Evolutionary conservation across 257 asterid species (phyloP).

Genomic region (Pogostemon cablin): DNA sequence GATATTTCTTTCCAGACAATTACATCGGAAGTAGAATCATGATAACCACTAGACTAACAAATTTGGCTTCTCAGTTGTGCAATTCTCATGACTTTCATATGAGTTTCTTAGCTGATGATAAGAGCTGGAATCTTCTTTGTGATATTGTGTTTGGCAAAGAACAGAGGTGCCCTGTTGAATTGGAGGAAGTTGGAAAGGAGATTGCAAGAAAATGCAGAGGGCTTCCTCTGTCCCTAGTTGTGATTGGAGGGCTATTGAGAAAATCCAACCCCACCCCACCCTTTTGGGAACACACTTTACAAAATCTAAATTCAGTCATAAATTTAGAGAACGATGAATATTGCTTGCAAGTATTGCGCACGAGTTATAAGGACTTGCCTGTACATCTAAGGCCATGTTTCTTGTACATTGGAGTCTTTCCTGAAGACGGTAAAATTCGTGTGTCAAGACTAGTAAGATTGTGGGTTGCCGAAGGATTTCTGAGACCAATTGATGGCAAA

Average conservation of each 20-base stretch:
- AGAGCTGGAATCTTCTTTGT: slow-evolving; percentile 22
- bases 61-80: background rate
- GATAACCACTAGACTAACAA: slow-evolving; percentile 13
- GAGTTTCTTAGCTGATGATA: slow-evolving; percentile 11
- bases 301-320: background rate
- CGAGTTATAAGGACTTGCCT: background rate
- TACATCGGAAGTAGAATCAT: slow-evolving; percentile 9
- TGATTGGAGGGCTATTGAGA: slow-evolving; percentile 18
- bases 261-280: background rate
- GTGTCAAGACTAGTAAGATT: background rate
- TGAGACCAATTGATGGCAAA: background rate
- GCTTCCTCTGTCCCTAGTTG: slow-evolving; percentile 27
- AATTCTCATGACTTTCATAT: background rate
- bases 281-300: background rate
- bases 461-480: slow-evolving; percentile 14
- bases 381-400: slow-evolving; percentile 11
- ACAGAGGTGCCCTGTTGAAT: background rate
- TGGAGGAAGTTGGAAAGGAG: background rate
- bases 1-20: background rate
- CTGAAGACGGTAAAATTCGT: background rate
- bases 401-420: slow-evolving; percentile 1
- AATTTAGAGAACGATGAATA: background rate
- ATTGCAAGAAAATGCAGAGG: slow-evolving; percentile 28
- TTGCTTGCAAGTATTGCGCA: background rate
- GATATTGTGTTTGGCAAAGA: background rate